Conservation (phyloP, 192 early-diverging fungal species). For the Coemansia javaensis region DNA sequence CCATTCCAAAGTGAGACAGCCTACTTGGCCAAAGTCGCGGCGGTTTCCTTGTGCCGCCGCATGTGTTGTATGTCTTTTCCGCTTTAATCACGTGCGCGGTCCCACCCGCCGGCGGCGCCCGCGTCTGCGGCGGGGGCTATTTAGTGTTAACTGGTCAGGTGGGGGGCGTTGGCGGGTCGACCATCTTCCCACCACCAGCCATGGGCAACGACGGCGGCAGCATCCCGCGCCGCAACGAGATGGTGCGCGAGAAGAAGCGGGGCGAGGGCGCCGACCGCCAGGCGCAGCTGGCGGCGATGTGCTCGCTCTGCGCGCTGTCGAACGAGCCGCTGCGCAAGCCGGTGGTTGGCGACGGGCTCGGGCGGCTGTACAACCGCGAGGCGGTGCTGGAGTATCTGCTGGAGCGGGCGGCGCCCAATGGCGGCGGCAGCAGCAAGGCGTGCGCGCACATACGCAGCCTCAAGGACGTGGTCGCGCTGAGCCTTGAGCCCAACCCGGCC, state of each 20-base stretch:
- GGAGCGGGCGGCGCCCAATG: conserved; percentile 43
- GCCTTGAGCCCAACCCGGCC: neutral
- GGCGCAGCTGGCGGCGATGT: conserved; percentile 25
- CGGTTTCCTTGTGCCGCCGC: too few species aligned
- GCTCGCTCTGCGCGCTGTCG: conserved; percentile 34
- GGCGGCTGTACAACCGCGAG: conserved; percentile 73
- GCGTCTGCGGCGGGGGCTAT: too few species aligned
- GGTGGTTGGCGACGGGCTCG: conserved; percentile 57
- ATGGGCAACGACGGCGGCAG: conserved; percentile 55
- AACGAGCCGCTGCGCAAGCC: conserved; percentile 55
- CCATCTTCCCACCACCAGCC: too few species aligned
- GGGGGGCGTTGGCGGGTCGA: too few species aligned
- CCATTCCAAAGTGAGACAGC: too few species aligned
- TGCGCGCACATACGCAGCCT: conserved; percentile 9
- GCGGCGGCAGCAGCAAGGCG: conserved; percentile 44
- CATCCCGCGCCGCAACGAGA: conserved; percentile 48
- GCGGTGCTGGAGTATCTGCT: conserved; percentile 60
- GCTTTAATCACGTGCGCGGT: too few species aligned
- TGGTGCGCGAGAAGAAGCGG: conserved; percentile 45
- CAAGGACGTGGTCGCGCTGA: conserved; percentile 27
- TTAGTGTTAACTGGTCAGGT: too few species aligned
- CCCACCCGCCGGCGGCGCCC: too few species aligned
- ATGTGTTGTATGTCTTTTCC: too few species aligned
- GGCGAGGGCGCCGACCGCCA: conserved; percentile 29
- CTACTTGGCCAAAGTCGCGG: too few species aligned